These are phyloP conservation scores for Neonectria punicea DNA, from an alignment of 2,329 filamentous ascomycete species.

Conservation along the genomic window DNA sequence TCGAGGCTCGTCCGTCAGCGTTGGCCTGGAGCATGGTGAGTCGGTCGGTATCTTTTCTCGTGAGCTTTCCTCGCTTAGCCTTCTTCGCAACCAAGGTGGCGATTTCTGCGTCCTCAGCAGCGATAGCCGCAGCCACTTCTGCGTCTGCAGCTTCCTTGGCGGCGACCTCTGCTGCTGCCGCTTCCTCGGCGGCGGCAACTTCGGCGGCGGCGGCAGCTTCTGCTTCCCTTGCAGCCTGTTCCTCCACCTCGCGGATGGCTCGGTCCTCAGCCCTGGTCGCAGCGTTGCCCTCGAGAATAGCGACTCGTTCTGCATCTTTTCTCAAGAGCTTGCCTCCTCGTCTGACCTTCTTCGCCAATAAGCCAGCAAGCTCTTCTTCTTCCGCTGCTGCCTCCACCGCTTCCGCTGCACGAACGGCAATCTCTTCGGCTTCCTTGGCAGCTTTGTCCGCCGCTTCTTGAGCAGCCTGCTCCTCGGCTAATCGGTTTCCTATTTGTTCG, in stretches of 20 bases:
- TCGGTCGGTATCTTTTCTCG: conserved; percentile 37
- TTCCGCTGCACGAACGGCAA: conserved; percentile 42
- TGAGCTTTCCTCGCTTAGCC: conserved; percentile 34
- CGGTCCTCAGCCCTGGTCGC: conserved; percentile 27
- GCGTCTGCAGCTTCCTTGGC: conserved; percentile 28
- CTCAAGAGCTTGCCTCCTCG: conserved; percentile 36
- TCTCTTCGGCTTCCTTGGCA: conserved; percentile 33
- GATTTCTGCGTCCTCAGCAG: conserved; percentile 47
- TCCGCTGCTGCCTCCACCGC: conserved; percentile 45
- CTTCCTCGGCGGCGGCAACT: conserved; percentile 31
- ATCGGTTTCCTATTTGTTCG: conserved; percentile 47
- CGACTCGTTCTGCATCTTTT: conserved; percentile 37
- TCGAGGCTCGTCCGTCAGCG: conserved; percentile 38
- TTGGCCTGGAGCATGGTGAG: conserved; percentile 34
- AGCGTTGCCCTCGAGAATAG: conserved; percentile 30
- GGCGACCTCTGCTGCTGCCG: conserved; percentile 29
- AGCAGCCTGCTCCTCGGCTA: conserved; percentile 24
- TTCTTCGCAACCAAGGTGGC: conserved; percentile 56
- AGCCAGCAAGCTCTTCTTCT: conserved; percentile 33
- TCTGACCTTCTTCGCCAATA: conserved; percentile 36
- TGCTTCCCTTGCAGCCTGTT: conserved; percentile 31
- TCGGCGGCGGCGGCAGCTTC: conserved; percentile 16
- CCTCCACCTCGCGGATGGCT: conserved; percentile 32
- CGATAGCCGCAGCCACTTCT: conserved; percentile 27
- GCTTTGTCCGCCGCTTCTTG: conserved; percentile 30